Base-by-base conservation (phyloP, 805 yeast species). In the Blastobotrys parvus region DNA sequence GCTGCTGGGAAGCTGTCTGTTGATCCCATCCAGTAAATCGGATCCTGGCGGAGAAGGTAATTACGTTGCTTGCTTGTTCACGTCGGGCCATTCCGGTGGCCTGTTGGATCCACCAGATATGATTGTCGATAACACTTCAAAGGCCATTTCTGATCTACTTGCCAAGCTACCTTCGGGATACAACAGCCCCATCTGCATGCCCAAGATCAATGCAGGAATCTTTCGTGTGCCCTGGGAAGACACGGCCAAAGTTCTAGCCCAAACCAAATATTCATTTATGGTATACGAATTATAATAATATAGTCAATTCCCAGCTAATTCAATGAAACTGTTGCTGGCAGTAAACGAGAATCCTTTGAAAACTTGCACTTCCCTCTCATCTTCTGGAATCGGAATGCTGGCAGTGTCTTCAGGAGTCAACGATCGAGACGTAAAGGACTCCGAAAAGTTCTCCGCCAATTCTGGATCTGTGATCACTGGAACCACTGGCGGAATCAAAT, bases 401-500 rank as follows among this genome's bases (percentile, higher is more conserved):
- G 36, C 25, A 29, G 31, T 21, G 19, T 46, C 50, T 6, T 53
- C 57, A 4, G 65, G 65, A 16, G 64, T 54, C 31, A 69, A 40
- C 1, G 52, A 65, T 80, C 84, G 72, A 6, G 71, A 72, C 0
- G 95, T 87, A 62, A 87, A 87, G 46, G 83, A 89, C 7, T 71
- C 62, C 49, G 85, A 86, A 57, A 87, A 87, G 55, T 87, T 87
- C 58, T 87, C 95, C 0, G 95, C 95, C 43, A 82, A 58, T 37
- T 70, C 79, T 19, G 94, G 90, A 55, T 86, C 79, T 0, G 94
- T 82, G 35, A 88, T 75, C 4, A 85, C 63, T 0, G 96, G 95
- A n/a, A 78, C 65, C 29, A 87, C 80, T 0, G 96, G 95, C 2
- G 95, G 94, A 41, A 66, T 63, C 5, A 74, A 61, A 1, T 62